Evolutionary conservation across 169 alveolate genomes (phyloP), one percentile per base, ranked within the genome.

Genomic region (Pseudocohnilembus persalinus): DNA sequence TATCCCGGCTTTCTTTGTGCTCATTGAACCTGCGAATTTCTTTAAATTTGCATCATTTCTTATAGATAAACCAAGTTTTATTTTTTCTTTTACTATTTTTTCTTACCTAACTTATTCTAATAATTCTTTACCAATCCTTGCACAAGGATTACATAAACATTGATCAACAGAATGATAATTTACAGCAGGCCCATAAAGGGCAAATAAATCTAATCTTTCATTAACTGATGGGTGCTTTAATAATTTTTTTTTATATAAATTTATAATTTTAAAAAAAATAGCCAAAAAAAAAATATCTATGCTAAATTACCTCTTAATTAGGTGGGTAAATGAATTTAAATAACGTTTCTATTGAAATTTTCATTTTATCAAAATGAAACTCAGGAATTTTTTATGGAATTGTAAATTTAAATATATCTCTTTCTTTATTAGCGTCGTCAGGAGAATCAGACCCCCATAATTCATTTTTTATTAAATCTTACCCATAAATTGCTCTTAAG

Each of bases 381-480:
- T 92, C 95, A 16, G 98, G 98, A 64, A 93, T 90, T 64, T 90
- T 89, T 77, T 93, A 92, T 32, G 98, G 98, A 30, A 93, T 88
- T 32, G 97, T 95, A 63, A 95, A 90, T 76, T 91, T 89, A 88
- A 95, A 95, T 31, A 95, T 89, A 80, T 94, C 96, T 87, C 96
- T 91, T 85, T 95, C 98, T 82, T 93, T 91, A 78, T 93, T 92
- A 0, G 98, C 98, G 31, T 92, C 88, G 0, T 84, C 80, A 35
- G 94, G 84, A 84, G 91, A 93, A 81, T 93, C 96, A n/a, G 93
- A 75, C 29, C 96, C 96, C 82, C 88, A 90, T 35, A 95, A 90
- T 33, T 94, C 98, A 90, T 95, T 95, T 83, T 91, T 93, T n/a
- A 95, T 85, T 29, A 91, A 29, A 83, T 87, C 89, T 29, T 77